Conservation (phyloP, 306 rosid genomes). For the Ammopiptanthus mongolicus region DNA sequence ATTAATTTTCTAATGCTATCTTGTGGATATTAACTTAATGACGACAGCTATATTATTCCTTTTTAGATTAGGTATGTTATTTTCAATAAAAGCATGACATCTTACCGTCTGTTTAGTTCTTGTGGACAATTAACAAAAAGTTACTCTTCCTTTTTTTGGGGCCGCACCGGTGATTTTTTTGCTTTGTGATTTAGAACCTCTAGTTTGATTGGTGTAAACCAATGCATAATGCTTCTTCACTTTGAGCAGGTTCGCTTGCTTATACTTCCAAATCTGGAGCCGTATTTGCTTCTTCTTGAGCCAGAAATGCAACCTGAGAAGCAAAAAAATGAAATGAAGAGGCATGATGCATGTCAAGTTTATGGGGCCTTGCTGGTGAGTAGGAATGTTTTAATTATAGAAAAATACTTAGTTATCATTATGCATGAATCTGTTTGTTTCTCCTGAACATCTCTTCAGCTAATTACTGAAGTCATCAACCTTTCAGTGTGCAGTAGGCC, state of each 20-base stretch:
- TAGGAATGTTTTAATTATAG: constrained; percentile 15
- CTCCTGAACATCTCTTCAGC: constrained; percentile 16
- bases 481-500: constrained; percentile 77
- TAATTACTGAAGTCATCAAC: constrained; percentile 22
- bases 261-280: constrained; percentile 82
- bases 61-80: neutral
- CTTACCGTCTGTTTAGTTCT: constrained; percentile 1
- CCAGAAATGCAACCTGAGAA: constrained; percentile 77
- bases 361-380: constrained; percentile 86
- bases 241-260: constrained; percentile 67
- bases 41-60: neutral
- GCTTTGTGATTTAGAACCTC: constrained; percentile 9
- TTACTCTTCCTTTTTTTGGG: neutral
- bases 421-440: neutral
- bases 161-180: neutral
- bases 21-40: neutral
- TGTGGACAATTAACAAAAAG: neutral
- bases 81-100: neutral
- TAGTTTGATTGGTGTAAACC: constrained; percentile 12
- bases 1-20: neutral
- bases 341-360: constrained; percentile 84
- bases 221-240: constrained; percentile 11
- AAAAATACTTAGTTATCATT: neutral
- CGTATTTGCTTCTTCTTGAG: constrained; percentile 74
- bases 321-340: constrained; percentile 71